Percentiles rank a stretch among this genome's conserved stretches.
Conservation (phyloP, 805 yeast species). For the Monosporozyma servazzii region DNA sequence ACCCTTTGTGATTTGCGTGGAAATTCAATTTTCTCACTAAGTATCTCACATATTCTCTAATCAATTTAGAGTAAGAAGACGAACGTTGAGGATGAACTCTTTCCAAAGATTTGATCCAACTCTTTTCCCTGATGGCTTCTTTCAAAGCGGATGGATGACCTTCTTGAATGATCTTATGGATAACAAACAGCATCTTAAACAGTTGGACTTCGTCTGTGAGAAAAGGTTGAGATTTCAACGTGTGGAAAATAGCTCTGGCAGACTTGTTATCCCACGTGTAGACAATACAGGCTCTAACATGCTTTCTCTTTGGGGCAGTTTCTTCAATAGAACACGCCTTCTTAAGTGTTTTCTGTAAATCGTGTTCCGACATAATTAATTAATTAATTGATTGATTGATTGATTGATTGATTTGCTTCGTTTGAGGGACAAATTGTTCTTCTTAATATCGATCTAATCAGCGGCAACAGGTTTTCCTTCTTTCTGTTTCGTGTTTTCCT, state of each 20-base stretch:
- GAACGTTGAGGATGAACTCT: constrained; percentile 38
- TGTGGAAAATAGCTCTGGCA: constrained; percentile 77
- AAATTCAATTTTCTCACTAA: constrained; percentile 67
- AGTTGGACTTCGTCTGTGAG: constrained; percentile 71
- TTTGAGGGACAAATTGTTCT: neutral
- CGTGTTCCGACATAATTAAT: constrained; percentile 28
- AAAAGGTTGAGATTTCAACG: constrained; percentile 67
- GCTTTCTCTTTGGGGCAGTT: constrained; percentile 90
- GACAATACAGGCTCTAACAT: constrained; percentile 90
- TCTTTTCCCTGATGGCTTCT: constrained; percentile 71
- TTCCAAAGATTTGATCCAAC: constrained; percentile 68
- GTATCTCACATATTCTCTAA: constrained; percentile 65
- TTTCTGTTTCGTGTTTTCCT: no score
- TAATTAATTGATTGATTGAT: neutral
- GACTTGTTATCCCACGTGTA: constrained; percentile 94
- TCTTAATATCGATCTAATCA: neutral
- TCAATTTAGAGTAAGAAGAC: constrained; percentile 53
- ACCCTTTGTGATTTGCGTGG: constrained; percentile 77
- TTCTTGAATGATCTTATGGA: constrained; percentile 92
- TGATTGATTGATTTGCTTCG: neutral
- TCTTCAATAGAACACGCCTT: constrained; percentile 85
- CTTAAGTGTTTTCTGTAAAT: constrained; percentile 37
- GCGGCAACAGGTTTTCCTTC: neutral
- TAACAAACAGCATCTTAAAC: constrained; percentile 74
- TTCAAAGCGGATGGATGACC: constrained; percentile 83